A percentile compares a stretch with the other conserved stretches of the same genome.
These are phyloP conservation scores for Ustilago shanxiensis DNA, from an alignment of 1,284 basidiomycete genomes.

Conservation along the genomic window DNA sequence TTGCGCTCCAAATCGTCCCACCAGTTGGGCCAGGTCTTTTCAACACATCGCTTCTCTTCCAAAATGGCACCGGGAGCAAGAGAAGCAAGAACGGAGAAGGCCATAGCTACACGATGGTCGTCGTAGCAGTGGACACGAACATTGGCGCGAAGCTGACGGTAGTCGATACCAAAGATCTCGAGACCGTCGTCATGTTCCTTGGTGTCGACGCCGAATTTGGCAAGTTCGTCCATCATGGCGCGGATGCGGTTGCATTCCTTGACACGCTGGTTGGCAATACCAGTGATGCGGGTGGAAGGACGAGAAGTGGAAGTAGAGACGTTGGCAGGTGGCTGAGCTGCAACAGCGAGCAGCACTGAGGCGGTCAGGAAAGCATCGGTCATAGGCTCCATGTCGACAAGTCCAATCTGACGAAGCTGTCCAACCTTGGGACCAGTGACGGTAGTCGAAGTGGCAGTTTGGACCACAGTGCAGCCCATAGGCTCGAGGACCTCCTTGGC, in stretches of 20 bases:
- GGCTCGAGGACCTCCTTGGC: constrained; percentile 91
- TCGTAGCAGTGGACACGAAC: constrained; percentile 94
- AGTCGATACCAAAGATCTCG: constrained; percentile 82
- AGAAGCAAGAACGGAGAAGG: constrained; percentile 88
- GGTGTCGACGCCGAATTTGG: constrained; percentile 93
- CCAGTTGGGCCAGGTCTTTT: constrained; percentile 99
- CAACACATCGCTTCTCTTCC: constrained; percentile 97
- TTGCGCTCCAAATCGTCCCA: constrained; percentile 98
- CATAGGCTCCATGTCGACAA: constrained; percentile 99
- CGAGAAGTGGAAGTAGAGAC: constrained; percentile 57
- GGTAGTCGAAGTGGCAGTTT: constrained; percentile 90
- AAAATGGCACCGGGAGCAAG: constrained; percentile 81
- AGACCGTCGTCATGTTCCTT: constrained; percentile 94
- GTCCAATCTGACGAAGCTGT: constrained; percentile 83
- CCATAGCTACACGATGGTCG: constrained; percentile 99
- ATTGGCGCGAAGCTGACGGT: constrained; percentile 75
- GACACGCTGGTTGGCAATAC: constrained; percentile 97
- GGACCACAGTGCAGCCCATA: constrained; percentile 93
- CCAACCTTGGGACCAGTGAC: constrained; percentile 89
- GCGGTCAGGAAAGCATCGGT: constrained; percentile 99
- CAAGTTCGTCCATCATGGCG: constrained; percentile 96
- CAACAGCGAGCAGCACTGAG: constrained; percentile 85
- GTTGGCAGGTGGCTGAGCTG: constrained; percentile 69
- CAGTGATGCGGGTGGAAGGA: constrained; percentile 81
- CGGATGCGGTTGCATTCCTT: constrained; percentile 98